Base-by-base conservation (phyloP, 441 rosid genomes). In the Biscutella auriculata region DNA sequence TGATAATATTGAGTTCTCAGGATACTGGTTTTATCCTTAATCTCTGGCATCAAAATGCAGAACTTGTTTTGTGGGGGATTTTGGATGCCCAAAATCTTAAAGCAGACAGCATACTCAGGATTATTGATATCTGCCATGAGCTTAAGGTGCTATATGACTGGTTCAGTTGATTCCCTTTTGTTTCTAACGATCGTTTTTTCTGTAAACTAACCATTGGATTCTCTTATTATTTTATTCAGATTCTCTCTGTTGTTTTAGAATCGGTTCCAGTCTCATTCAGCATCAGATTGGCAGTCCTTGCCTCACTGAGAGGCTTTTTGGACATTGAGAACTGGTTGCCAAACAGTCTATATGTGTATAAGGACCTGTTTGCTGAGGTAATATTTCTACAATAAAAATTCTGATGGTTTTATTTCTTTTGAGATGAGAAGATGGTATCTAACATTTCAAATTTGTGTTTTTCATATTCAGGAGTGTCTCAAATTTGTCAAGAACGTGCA, bases 301-400 rank as follows among this genome's bases (percentile, higher is more conserved):
- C 97, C 67, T 84, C 97, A 48, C 63, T 66, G 62, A 84, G 81
- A 72, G 97, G 83, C 34, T 69, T 73, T 63, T 39, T 84, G 58
- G 96, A 90, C 74, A 79, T 94, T 65, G 99, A 94, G 67, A 80
- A 74, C 68, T 94, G 99, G 94, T 79, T 89, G 78, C 70, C 66
- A 70, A 69, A 53, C 76, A 77, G 79, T 73, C 66, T 88, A 53
- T 65, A 63, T 67, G 59, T 69, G 52, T 76, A 78, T 69, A 94
- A 83, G 72, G 94, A 82, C 68, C 57, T 68, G 53, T 90, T 90
- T 77, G 82, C 84, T 27, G 92, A 84, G 96, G 99, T 94, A 76
- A 66, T 34, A 1, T 42, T 34, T 25, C 8, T 10, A 29, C 45
- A 23, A 11, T 15, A 11, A 40, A 47, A 13, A 9, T 53, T 47